A percentile compares a stretch with the other conserved stretches of the same genome.
These are phyloP conservation scores for Pythium brassicae DNA, from an alignment of 352 stramenopile genomes.

Conservation along the genomic window DNA sequence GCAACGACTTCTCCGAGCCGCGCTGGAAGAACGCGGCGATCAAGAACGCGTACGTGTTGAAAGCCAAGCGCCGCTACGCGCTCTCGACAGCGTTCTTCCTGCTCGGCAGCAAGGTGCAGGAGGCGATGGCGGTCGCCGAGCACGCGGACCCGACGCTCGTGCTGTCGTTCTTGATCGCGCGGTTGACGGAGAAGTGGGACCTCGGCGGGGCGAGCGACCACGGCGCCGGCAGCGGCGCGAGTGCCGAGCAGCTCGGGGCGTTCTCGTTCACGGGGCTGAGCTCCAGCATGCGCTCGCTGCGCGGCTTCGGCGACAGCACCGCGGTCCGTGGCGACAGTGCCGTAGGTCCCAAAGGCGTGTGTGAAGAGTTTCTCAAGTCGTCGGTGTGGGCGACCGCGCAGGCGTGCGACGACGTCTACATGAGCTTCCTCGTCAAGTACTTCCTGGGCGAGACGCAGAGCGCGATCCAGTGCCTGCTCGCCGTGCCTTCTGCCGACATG, in stretches of 20 bases:
- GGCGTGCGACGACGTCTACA: slow-evolving; percentile 65
- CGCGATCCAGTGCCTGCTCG: slow-evolving; percentile 51
- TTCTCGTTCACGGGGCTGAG: slow-evolving; percentile 60
- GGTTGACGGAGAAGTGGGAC: slow-evolving; percentile 74
- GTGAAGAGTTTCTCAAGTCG: slow-evolving; percentile 57
- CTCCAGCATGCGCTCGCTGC: slow-evolving; percentile 31
- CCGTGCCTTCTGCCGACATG: slow-evolving; percentile 43
- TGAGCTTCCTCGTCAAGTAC: slow-evolving; percentile 72
- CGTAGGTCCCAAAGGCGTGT: slow-evolving; percentile 29
- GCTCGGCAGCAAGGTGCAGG: slow-evolving; percentile 68
- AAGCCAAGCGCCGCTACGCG: slow-evolving; percentile 79
- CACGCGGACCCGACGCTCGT: slow-evolving; percentile 71
- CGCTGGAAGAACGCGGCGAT: slow-evolving; percentile 85
- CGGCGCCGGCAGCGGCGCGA: slow-evolving; percentile 6
- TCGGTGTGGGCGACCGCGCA: slow-evolving; percentile 44
- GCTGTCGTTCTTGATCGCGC: slow-evolving; percentile 75
- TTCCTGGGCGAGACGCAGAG: slow-evolving; percentile 38
- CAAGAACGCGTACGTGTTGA: slow-evolving; percentile 90
- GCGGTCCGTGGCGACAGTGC: slow-evolving; percentile 1
- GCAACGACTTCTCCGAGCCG: slow-evolving; percentile 77
- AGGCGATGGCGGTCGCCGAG: slow-evolving; percentile 72
- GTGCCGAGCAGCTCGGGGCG: slow-evolving; percentile 29
- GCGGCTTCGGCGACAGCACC: slow-evolving; percentile 2
- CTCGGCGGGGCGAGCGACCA: slow-evolving; percentile 27
- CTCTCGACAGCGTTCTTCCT: slow-evolving; percentile 83